Base-by-base conservation (phyloP, 2,329 filamentous ascomycete species). In the Neonectria sp. region DNA sequence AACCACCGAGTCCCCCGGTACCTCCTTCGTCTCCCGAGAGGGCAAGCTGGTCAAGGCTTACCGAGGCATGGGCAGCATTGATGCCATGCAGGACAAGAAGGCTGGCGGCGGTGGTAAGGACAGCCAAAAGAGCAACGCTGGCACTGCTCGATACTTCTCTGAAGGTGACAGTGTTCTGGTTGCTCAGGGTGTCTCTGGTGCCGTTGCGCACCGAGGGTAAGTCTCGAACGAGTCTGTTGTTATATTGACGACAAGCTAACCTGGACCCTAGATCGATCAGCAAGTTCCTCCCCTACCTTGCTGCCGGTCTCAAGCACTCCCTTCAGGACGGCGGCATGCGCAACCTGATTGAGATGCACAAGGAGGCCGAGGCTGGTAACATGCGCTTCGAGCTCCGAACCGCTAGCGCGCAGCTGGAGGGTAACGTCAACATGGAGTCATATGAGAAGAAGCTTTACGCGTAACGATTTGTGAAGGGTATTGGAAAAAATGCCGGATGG, bases 381-480 rank as follows among this genome's bases (percentile, higher is more conserved):
- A 91, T 98, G 62, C 91, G 96, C 77, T 99, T 99, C 80, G 96
- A 99, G 87, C 88, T 98, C 78, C 89, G 96, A 76, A 98, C 95
- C 68, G 93, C 95, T 67, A 97, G 95, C 82, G 96, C 96, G 57
- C 95, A 97, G 89, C 89, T 97, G 67, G 96, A 99, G 87, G 96
- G 96, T 72, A 96, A 95, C 80, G 95, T 99, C 69, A 97, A 98
- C 85, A 95, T 99, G 88, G 95, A 98, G 86, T 95, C 94, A 81
- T 98, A 97, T 81, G 96, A 98, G 88, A 99, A 99, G 93, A 99
- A 98, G 90, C 92, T 99, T 74, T 99, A 97, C 84, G 94, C 95
- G 77, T 98, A 90, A 82, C 75, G 73, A 75, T 68, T 73, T 70
- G 69, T 68, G 61, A 71, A 37, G 64, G 37, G 66, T 62, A 65